phyloP scores from a whole-genome alignment of 306 rosid species.

The Quercus dentata region DNA sequence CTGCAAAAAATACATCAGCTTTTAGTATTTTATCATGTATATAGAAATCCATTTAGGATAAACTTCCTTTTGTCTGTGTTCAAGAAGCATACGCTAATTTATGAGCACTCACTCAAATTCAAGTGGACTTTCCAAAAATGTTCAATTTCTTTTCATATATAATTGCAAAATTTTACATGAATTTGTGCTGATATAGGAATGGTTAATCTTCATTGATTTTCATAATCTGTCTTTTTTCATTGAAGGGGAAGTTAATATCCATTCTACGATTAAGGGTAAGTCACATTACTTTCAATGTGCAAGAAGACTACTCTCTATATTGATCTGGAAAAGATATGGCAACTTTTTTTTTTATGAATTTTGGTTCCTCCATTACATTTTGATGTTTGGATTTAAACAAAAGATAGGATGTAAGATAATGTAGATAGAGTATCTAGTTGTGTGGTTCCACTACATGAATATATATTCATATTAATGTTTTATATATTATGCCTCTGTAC shows the following conservation, averaged over 20 bases:
- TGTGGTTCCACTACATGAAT: not conserved
- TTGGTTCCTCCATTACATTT: not conserved
- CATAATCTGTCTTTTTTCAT: not conserved
- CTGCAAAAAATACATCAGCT: constrained; percentile 23
- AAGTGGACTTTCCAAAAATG: not conserved
- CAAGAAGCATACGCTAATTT: not conserved
- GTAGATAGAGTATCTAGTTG: not conserved
- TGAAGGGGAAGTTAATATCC: not conserved
- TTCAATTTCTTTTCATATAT: not conserved
- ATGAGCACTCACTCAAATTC: not conserved
- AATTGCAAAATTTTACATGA: not conserved
- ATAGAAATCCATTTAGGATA: not conserved
- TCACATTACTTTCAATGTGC: not conserved
- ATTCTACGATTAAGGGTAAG: not conserved
- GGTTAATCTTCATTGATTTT: not conserved
- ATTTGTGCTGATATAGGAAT: not conserved
- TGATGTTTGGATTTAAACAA: not conserved
- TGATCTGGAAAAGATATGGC: not conserved
- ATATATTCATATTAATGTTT: not conserved
- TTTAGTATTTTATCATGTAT: not conserved
- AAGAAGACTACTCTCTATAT: not conserved
- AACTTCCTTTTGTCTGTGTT: not conserved
- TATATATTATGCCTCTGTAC: not conserved
- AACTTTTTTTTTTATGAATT: not conserved
- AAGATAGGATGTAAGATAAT: too few species aligned